Evolutionary conservation across 495 filamentous ascomycete species (phyloP).

Genomic region (Aspergillus homomorphus): DNA sequence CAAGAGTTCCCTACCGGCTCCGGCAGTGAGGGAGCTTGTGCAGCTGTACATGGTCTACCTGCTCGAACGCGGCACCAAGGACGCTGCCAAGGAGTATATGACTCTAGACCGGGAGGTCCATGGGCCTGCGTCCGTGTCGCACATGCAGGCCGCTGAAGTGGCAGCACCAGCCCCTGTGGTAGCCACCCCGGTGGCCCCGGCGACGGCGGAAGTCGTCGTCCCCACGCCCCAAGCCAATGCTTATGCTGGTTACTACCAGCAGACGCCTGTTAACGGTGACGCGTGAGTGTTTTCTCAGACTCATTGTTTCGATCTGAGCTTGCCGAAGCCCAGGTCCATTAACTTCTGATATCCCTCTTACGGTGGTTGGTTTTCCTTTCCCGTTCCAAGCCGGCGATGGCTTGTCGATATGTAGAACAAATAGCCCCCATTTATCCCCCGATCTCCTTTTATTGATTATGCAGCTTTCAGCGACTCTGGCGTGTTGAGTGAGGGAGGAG

Average conservation of each 20-base stretch:
- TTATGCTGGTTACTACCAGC: conserved; percentile 40
- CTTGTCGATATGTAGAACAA: conserved; percentile 34
- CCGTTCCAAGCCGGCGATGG: conserved; percentile 7
- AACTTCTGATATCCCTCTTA: conserved; percentile 2
- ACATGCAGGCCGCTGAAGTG: conserved; percentile 32
- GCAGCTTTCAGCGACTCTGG: conserved; percentile 27
- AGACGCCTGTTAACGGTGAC: conserved; percentile 34
- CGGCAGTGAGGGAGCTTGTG: conserved; percentile 71
- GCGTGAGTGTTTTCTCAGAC: conserved; percentile 1
- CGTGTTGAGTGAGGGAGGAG: conserved; percentile 10
- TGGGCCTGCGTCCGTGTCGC: conserved; percentile 52
- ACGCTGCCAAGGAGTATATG: conserved; percentile 83
- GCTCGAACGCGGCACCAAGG: conserved; percentile 76
- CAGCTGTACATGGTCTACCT: conserved; percentile 81
- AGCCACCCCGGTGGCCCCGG: conserved; percentile 10
- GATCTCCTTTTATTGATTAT: conserved; percentile 21
- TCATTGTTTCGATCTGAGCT: not conserved
- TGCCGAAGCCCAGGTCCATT: not conserved
- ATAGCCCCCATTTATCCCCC: conserved; percentile 16
- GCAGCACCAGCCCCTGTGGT: conserved; percentile 19
- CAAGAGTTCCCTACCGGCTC: conserved; percentile 67
- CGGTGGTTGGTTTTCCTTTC: conserved; percentile 1
- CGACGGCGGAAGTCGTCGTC: conserved; percentile 20
- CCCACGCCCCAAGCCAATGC: conserved; percentile 27
- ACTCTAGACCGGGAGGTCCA: conserved; percentile 80